Conservation (phyloP, 768 basidiomycete genomes). For the Lentinula raphanica region DNA sequence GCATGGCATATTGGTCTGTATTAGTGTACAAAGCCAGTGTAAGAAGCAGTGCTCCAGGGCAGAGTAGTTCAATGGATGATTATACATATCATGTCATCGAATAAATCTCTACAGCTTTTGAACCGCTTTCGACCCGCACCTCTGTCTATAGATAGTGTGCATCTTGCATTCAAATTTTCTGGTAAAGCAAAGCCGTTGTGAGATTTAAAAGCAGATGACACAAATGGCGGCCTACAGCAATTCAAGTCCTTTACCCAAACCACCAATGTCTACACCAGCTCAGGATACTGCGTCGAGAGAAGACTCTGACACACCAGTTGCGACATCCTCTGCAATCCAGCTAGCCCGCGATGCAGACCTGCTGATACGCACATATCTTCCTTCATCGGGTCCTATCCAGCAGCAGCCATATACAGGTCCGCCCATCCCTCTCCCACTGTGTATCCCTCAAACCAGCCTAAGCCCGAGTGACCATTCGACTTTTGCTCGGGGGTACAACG, state of each 20-base stretch:
- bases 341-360: not conserved
- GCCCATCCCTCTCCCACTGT: slow-evolving; percentile 14
- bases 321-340: not conserved
- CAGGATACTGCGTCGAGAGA: not conserved
- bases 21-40: no score
- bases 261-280: not conserved
- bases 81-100: no score
- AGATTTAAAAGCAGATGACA: no score
- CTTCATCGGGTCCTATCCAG: not conserved
- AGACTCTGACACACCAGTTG: slow-evolving; percentile 8
- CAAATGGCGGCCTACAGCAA: no score
- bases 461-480: slow-evolving; percentile 12
- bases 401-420: not conserved
- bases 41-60: no score
- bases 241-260: not conserved
- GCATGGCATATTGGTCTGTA: no score
- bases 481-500: slow-evolving; percentile 16
- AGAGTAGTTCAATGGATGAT: no score
- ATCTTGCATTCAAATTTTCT: no score
- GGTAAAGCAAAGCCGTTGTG: no score
- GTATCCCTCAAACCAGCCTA: slow-evolving; percentile 15
- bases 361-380: not conserved
- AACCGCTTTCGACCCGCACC: no score
- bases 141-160: no score
- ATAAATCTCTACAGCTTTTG: no score